Base-by-base conservation (phyloP, 2,329 filamentous ascomycete species). In the Camptophora hylomeconis region DNA sequence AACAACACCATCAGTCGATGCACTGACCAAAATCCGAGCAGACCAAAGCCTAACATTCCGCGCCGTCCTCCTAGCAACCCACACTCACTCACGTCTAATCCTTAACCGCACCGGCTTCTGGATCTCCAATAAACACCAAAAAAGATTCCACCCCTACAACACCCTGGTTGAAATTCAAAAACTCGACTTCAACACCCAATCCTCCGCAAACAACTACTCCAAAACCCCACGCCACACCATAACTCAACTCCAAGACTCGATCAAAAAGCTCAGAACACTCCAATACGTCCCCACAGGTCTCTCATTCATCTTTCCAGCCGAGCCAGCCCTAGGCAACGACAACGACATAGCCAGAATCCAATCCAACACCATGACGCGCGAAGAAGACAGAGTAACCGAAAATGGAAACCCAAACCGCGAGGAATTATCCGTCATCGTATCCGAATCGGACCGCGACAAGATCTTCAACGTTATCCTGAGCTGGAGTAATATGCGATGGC, bases 401-500 rank as follows among this genome's bases (percentile, higher is more conserved):
- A n/a, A n/a, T n/a, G n/a, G n/a, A n/a, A n/a, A n/a, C n/a, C n/a
- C n/a, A n/a, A n/a, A n/a, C n/a, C n/a, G n/a, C n/a, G n/a, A n/a
- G n/a, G n/a, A 26, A 15, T 8, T 37, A 13, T 37, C 32, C 5
- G 7, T 41, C 7, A 19, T 39, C 3, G 24, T 39, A 6, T 28
- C 30, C 17, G 27, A 28, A 3, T 37, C 32, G 4, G 37, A 45
- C 26, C 38, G 45, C 5, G 42, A 46, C 24, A 37, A 45, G 26
- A 35, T 42, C 14, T 46, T 47, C 24, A 43, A 45, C 17, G 24
- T 46, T 5, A 33, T 46, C 11, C 26, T 46, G 11, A 44, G 41
- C 3, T 43, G 39, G 42, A 44, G 39, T 24, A 41, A 36, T 12
- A 22, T 35, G 27, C 32, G 30, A 14, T 47, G 45, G 45, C 40